Evolutionary conservation across 805 yeast genomes (phyloP).

Genomic region (Schwanniomyces vanrijiae): DNA sequence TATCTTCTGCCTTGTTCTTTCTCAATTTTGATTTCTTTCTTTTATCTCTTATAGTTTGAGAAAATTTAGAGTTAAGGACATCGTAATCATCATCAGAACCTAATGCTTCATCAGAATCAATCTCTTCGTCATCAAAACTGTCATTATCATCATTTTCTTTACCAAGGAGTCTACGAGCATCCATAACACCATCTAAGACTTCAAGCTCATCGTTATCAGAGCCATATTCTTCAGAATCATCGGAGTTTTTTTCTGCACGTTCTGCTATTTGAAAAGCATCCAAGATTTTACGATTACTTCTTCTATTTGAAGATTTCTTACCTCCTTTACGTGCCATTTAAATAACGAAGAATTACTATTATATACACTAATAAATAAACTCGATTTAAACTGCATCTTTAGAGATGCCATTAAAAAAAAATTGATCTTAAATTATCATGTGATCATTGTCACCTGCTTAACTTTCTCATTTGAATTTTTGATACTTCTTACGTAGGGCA

Average conservation of each 20-base stretch:
- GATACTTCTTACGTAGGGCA: too few relatives aligned
- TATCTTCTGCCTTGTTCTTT: constrained; percentile 26
- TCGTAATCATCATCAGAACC: constrained; percentile 79
- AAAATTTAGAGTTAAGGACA: constrained; percentile 60
- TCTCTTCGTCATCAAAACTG: constrained; percentile 58
- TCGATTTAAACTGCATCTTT: neutral
- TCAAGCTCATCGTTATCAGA: constrained; percentile 24
- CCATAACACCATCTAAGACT: constrained; percentile 38
- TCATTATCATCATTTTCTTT: constrained; percentile 22
- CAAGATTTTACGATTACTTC: constrained; percentile 36
- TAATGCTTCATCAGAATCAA: constrained; percentile 85
- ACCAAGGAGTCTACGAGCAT: constrained; percentile 35
- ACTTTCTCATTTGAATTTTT: neutral
- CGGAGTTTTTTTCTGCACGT: constrained; percentile 29
- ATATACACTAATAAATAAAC: neutral
- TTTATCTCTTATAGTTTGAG: constrained; percentile 66
- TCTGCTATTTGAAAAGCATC: constrained; percentile 49
- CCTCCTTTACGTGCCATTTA: constrained; percentile 17
- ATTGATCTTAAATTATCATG: neutral
- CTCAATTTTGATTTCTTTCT: constrained; percentile 34
- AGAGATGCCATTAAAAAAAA: constrained; percentile 3
- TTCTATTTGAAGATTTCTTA: constrained; percentile 23
- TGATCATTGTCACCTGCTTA: neutral
- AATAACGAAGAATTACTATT: neutral
- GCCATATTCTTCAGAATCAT: constrained; percentile 14